Evolutionary conservation across 208 protist species (phyloP).

Genomic region (Leishmania mexicana): DNA sequence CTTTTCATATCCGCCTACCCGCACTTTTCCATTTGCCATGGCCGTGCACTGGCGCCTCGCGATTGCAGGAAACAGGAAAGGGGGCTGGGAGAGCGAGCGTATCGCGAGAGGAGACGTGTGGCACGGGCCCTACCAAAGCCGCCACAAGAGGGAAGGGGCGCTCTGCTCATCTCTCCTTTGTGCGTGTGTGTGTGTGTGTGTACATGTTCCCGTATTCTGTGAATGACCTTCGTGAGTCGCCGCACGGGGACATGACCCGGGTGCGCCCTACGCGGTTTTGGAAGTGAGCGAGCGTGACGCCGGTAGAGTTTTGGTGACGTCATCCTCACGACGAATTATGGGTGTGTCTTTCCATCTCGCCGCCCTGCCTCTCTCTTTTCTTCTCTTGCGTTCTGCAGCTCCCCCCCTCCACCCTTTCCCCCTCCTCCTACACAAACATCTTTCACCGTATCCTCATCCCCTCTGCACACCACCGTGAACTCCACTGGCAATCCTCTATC

Average conservation of each 20-base stretch:
- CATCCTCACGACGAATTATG: neutral
- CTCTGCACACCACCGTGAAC: neutral
- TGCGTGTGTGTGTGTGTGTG: neutral
- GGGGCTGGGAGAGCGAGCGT: neutral
- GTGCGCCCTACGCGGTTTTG: neutral
- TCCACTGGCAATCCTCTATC: neutral
- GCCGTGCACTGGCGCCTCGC: neutral
- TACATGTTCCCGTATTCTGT: neutral
- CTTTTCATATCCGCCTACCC: neutral
- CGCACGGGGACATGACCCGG: neutral
- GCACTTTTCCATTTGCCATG: neutral
- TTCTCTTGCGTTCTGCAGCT: neutral
- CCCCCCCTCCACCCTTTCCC: neutral
- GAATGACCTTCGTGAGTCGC: neutral
- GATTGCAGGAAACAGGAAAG: neutral
- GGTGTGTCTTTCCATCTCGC: neutral
- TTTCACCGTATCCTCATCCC: neutral
- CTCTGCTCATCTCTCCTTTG: neutral
- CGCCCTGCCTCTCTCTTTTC: neutral
- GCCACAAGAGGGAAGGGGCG: neutral
- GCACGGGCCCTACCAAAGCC: neutral
- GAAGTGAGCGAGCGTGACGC: neutral
- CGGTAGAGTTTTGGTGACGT: neutral
- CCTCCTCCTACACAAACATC: neutral
- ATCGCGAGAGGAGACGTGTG: neutral